Evolutionary conservation across 2,329 filamentous ascomycete species (phyloP).

Genomic region (Sordariomycetes sp.): DNA sequence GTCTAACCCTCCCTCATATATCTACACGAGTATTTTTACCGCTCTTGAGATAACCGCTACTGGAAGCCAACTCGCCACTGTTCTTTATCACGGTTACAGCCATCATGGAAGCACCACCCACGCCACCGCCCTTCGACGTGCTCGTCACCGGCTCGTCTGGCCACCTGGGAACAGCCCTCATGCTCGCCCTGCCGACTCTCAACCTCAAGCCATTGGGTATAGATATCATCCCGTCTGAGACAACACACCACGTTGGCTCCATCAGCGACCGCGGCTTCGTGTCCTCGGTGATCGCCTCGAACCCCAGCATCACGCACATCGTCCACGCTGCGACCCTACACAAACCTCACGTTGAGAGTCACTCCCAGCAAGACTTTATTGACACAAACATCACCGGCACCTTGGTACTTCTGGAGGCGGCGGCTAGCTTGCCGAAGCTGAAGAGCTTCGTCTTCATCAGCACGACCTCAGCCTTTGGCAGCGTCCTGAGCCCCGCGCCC

Average conservation of each 20-base stretch:
- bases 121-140: constrained; percentile 16
- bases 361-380: constrained; percentile 32
- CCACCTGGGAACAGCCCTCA: constrained; percentile 34
- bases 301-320: constrained; percentile 26
- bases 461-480: constrained; percentile 35
- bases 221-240: constrained; percentile 27
- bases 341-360: constrained; percentile 36
- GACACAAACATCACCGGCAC: constrained; percentile 35
- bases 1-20: no score
- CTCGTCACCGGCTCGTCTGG: constrained; percentile 37
- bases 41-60: no score
- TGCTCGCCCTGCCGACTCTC: constrained; percentile 27
- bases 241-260: constrained; percentile 25
- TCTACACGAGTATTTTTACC: no score
- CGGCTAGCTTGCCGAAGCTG: constrained; percentile 10
- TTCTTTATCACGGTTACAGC: no score
- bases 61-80: no score
- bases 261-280: constrained; percentile 26
- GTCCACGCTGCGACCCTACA: constrained; percentile 36
- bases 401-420: constrained; percentile 28
- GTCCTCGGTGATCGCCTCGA: constrained; percentile 15
- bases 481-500: constrained; percentile 23
- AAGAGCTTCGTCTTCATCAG: constrained; percentile 33
- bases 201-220: constrained; percentile 32
- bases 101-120: neutral